A percentile compares a stretch with the other conserved stretches of the same genome.
Conservation (phyloP, 495 filamentous ascomycete species). For the Tetracladium setigerum region DNA sequence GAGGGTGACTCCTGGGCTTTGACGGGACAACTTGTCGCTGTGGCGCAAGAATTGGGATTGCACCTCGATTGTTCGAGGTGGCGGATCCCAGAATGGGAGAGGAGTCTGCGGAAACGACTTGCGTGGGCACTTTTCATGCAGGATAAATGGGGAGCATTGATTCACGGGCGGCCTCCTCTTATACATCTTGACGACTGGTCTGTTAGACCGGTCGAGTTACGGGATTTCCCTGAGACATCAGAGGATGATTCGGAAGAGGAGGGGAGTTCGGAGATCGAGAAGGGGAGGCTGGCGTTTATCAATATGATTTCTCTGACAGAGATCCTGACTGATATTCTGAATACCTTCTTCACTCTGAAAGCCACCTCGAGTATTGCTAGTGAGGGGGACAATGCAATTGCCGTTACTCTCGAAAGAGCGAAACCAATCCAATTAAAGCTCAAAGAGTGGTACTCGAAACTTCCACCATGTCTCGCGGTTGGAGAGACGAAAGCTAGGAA, state of each 20-base stretch:
- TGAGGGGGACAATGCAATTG: conserved; percentile 42
- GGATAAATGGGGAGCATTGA: conserved; percentile 84
- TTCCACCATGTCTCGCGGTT: conserved; percentile 60
- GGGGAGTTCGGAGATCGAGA: conserved; percentile 55
- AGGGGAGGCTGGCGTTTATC: conserved; percentile 57
- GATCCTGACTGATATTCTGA: conserved; percentile 69
- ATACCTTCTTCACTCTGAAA: conserved; percentile 68
- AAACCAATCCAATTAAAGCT: conserved; percentile 78
- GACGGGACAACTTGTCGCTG: conserved; percentile 75
- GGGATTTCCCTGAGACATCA: conserved; percentile 64
- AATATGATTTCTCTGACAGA: conserved; percentile 67
- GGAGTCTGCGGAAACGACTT: conserved; percentile 70
- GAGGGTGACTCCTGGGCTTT: conserved; percentile 78
- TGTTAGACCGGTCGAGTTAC: conserved; percentile 54
- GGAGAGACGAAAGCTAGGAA: conserved; percentile 39
- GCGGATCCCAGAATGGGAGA: conserved; percentile 84
- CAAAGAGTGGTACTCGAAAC: conserved; percentile 65
- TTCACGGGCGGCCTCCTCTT: conserved; percentile 76
- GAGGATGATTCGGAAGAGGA: conserved; percentile 48
- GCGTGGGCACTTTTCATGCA: conserved; percentile 91
- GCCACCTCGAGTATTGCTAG: conserved; percentile 41
- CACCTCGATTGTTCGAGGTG: conserved; percentile 79
- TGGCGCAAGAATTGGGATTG: conserved; percentile 75
- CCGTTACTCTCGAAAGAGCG: conserved; percentile 59
- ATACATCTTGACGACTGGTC: conserved; percentile 76